Base-by-base conservation (phyloP, 257 asterid genomes). In the Rhazya stricta region DNA sequence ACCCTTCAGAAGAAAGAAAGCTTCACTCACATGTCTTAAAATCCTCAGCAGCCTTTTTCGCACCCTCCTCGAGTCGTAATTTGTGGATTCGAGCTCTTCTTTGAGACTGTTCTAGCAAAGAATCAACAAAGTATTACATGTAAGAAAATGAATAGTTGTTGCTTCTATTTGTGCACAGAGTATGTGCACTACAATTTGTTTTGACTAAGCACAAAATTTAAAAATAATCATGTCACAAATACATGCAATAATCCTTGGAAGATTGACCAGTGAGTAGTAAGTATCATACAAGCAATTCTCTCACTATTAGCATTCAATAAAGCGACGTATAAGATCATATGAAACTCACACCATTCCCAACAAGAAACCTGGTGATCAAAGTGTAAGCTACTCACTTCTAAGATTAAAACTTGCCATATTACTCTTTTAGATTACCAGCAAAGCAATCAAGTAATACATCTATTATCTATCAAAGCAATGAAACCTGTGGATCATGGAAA, bases 41-140 rank as follows among this genome's bases (percentile, higher is more conserved):
- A 85, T 89, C 98, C 85, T 94, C 97, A 27, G 96, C 96, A 74
- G 91, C 97, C 85, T 89, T 94, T 82, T 87, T 90, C 51, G 97
- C 93, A 70, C 98, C 98, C 82, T 88, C 94, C 86, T 91, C 98
- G 56, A 94, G 87, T 73, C 96, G 89, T 72, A 90, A 6, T 84
- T 84, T 82, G 84, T 91, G 99, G 80, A 94, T 91, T 84, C 99
- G 83, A 72, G 99, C 94, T 85, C 84, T 89, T 83, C 96, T 87
- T 74, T 92, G 92, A 1, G 81, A 86, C 99, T 94, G 83, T 34
- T 57, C 74, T 42, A 16, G 67, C 46, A 37, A 74, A 75, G n/a
- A 75, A 54, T 45, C 34, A 65, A 41, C 45, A 72, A 53, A 46
- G n/a, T 57, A 69, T 70, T 50, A 68, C 56, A 65, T 65, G 16